Base-by-base conservation (phyloP, 257 asterid species). In the Ligustrum vulgare region DNA sequence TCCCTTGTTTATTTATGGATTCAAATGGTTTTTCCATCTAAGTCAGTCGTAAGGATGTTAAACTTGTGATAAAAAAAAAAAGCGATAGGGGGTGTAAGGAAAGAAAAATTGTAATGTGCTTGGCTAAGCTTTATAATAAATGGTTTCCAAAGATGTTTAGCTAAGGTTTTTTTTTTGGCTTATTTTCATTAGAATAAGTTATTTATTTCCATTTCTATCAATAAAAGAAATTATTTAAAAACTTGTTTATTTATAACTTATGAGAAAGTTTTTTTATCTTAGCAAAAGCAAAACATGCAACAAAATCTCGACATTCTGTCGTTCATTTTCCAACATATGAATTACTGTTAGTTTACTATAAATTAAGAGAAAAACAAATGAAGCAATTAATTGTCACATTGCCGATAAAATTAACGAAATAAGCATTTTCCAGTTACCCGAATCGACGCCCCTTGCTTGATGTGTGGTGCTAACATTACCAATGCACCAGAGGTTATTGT, bases 341-440 rank as follows among this genome's bases (percentile, higher is more conserved):
- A 45, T 36, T 16, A 2, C 15, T 18, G 41, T 7, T 18, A 67
- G 22, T 69, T 69, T 11, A 69, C 32, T 22, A 68, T 36, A 18
- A 35, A 36, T 20, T 5, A n/a, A 37, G 54, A 7, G n/a, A 15
- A n/a, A 37, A 54, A n/a, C 31, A 54, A 31, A 54, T 22, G 15
- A 8, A 22, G 34, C 47, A 37, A 35, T 33, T 10, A 11, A 56
- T 32, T 18, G 22, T n/a, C 8, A 6, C n/a, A 34, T 12, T 15
- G 10, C n/a, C 15, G 37, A 20, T 35, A 6, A 73, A 28, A 22
- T 22, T 20, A 36, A n/a, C 22, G 66, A 70, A 78, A 68, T 23
- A 83, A 93, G 65, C 51, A 94, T 98, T 85, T 94, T 83, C 98
- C 99, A 65, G 91, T n/a, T 3, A 94, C 93, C 74, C 99, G 87